phyloP scores from a whole-genome alignment of 805 yeast genomes.

The Yarrowia phangngaensis region DNA sequence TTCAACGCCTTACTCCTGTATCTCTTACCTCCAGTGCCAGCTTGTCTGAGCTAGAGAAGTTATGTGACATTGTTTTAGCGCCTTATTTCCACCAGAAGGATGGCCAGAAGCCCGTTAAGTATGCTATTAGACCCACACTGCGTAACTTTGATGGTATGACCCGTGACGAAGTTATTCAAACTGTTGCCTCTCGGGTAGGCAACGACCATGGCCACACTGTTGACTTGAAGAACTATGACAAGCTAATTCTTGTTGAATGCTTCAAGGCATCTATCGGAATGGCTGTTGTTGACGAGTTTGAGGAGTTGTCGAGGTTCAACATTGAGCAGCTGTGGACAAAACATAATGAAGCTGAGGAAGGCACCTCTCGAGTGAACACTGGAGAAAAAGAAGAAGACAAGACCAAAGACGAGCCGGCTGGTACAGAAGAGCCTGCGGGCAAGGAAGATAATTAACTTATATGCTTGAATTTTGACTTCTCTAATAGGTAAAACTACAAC shows the following conservation, averaged over 20 bases:
- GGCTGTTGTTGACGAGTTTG: constrained; percentile 70
- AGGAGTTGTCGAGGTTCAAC: constrained; percentile 63
- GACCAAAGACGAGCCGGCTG: not conserved
- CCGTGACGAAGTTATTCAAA: constrained; percentile 66
- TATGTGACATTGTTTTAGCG: constrained; percentile 57
- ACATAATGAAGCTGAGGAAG: constrained; percentile 6
- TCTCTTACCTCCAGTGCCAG: constrained; percentile 70
- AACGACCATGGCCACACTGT: constrained; percentile 67
- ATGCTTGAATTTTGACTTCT: no score
- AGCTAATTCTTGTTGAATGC: constrained; percentile 78
- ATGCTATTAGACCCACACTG: constrained; percentile 76
- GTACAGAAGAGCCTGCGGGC: not conserved
- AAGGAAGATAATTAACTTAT: constrained; percentile 6
- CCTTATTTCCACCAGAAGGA: constrained; percentile 63
- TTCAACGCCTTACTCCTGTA: constrained; percentile 79
- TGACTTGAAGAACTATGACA: constrained; percentile 74
- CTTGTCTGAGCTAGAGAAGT: constrained; percentile 58
- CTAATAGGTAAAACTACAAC: no score
- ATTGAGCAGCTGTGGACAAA: constrained; percentile 38
- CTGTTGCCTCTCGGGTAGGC: constrained; percentile 70
- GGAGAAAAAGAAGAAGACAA: not conserved
- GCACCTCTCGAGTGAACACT: constrained; percentile 5
- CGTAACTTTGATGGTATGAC: constrained; percentile 73
- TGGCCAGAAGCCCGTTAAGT: constrained; percentile 45
- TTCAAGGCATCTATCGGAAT: constrained; percentile 85